These are phyloP conservation scores for Saitoella complicata DNA, from an alignment of 805 yeast species.

Conservation along the genomic window DNA sequence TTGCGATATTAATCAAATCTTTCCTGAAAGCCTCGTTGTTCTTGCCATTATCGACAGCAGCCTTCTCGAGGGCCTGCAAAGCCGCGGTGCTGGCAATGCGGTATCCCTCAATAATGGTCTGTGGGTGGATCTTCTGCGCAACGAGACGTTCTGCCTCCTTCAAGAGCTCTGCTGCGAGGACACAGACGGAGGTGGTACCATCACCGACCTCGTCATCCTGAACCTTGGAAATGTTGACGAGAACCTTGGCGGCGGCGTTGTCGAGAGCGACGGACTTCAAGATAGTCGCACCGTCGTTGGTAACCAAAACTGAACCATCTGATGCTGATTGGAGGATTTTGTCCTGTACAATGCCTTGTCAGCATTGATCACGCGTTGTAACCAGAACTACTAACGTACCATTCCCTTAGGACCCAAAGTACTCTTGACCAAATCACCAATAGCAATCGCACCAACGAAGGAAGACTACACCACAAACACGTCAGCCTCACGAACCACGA, in stretches of 20 bases:
- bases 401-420: conserved; percentile 97
- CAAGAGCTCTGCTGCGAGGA: conserved; percentile 84
- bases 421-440: conserved; percentile 87
- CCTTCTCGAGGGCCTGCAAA: conserved; percentile 52
- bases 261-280: conserved; percentile 85
- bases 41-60: conserved; percentile 57
- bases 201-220: conserved; percentile 98
- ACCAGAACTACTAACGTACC: conserved; percentile 19
- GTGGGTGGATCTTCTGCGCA: conserved; percentile 91
- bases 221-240: conserved; percentile 86
- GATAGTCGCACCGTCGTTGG: conserved; percentile 98
- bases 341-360: conserved; percentile 26
- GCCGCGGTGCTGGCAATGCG: conserved; percentile 83
- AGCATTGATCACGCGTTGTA: no score
- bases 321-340: conserved; percentile 78
- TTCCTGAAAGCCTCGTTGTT: conserved; percentile 45
- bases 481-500: no score
- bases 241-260: conserved; percentile 92
- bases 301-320: conserved; percentile 61
- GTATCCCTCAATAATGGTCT: conserved; percentile 90
- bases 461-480: conserved; percentile 35
- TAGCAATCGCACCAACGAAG: conserved; percentile 97
- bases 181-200: conserved; percentile 93
- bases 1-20: conserved; percentile 76
- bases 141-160: conserved; percentile 89